Evolutionary conservation across 2,329 filamentous ascomycete species (phyloP).

Genomic region (Colletotrichum euphorbiae): DNA sequence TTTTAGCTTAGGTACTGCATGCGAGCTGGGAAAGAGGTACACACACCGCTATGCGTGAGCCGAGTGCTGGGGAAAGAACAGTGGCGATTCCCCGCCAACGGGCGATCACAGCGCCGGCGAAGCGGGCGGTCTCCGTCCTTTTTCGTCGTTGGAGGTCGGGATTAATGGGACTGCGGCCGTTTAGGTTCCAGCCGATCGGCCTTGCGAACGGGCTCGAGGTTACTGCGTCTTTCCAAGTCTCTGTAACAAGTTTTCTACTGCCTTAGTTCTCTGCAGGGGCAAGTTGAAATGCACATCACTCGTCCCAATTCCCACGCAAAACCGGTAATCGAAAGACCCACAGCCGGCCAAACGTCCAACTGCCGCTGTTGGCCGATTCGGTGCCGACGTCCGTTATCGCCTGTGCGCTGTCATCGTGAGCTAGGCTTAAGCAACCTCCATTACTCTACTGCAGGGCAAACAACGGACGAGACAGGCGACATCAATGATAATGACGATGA

Average conservation of each 20-base stretch:
- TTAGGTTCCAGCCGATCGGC: not conserved
- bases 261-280: not conserved
- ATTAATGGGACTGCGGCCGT: constrained; percentile 3
- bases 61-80: not conserved
- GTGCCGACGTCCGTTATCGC: constrained; percentile 13
- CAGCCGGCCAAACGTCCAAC: not conserved
- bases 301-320: not conserved
- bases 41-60: too few species aligned
- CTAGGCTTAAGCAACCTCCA: not conserved
- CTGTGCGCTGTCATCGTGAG: not conserved
- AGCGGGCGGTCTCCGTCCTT: not conserved
- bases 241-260: not conserved
- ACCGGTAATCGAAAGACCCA: not conserved
- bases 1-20: not conserved
- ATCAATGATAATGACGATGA: too few species aligned
- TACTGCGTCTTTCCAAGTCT: not conserved
- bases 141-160: not conserved
- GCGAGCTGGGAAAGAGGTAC: too few species aligned
- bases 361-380: constrained; percentile 32
- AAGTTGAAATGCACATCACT: not conserved
- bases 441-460: not conserved
- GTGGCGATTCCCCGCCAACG: not conserved
- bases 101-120: constrained; percentile 33
- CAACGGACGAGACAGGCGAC: too few species aligned
- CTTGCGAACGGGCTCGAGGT: not conserved